Evolutionary conservation across 345 rosid species (phyloP).

Genomic region (Sonneratia caseolaris): DNA sequence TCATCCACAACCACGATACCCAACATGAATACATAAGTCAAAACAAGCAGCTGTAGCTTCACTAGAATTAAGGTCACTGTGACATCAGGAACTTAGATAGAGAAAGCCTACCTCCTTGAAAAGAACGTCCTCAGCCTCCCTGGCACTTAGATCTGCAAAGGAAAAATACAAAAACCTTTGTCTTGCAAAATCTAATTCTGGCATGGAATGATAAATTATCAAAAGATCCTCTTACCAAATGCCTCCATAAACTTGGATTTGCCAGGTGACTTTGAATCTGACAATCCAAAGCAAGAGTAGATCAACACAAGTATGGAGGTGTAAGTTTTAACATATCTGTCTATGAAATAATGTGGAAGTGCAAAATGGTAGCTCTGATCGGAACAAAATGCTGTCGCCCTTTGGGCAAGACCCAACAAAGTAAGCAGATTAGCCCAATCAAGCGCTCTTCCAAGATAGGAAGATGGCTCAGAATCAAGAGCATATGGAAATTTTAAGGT

Average conservation of each 20-base stretch:
- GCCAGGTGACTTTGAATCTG: conserved; percentile 52
- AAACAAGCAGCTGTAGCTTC: not conserved
- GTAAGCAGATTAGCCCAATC: not conserved
- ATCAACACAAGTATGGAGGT: not conserved
- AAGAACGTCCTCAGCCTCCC: conserved; percentile 78
- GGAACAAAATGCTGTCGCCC: not conserved
- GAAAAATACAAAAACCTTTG: not conserved
- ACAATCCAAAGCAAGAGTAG: conserved; percentile 6
- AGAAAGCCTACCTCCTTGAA: conserved; percentile 58
- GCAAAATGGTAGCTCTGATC: not conserved
- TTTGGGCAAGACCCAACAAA: not conserved
- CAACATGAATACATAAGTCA: not conserved
- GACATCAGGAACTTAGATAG: not conserved
- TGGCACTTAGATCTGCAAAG: conserved; percentile 57
- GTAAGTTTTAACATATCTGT: not conserved
- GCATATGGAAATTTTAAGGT: not conserved
- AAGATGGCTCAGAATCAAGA: not conserved
- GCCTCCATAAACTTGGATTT: conserved; percentile 67
- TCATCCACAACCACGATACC: not conserved
- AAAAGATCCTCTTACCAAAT: conserved; percentile 43
- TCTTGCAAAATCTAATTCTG: not conserved
- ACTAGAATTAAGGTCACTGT: not conserved
- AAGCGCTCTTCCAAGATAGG: not conserved
- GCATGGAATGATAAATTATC: not conserved
- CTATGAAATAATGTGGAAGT: not conserved